Conservation (phyloP, 2,329 filamentous ascomycete species). For the Akanthomyces lecanii region DNA sequence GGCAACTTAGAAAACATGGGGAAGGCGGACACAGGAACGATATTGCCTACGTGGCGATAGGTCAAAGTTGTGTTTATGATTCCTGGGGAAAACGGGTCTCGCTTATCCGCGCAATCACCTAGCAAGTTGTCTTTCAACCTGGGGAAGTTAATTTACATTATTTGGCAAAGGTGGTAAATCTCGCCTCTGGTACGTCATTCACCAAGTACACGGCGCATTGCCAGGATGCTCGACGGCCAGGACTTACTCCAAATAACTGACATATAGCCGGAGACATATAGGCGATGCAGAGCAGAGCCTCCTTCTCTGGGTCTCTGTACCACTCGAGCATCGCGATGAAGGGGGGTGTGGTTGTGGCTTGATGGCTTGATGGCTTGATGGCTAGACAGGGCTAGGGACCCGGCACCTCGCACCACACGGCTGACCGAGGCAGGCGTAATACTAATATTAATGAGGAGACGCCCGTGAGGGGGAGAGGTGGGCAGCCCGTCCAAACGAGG, state of each 20-base stretch:
- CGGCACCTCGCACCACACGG: background rate
- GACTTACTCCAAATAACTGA: background rate
- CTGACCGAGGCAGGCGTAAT: slow-evolving; percentile 3
- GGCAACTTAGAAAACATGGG: background rate
- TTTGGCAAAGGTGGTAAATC: background rate
- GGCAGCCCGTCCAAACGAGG: background rate
- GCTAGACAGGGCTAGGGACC: background rate
- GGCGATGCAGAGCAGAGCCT: background rate
- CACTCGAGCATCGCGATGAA: background rate
- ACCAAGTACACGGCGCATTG: no score
- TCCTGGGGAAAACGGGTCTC: slow-evolving; percentile 14
- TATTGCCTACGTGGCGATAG: background rate
- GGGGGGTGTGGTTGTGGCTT: background rate
- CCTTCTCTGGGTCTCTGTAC: background rate
- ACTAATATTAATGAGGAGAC: background rate
- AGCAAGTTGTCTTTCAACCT: background rate
- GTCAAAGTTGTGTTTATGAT: background rate
- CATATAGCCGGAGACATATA: background rate
- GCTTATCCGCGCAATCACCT: slow-evolving; percentile 1
- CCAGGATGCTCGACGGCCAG: background rate
- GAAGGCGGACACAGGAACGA: background rate
- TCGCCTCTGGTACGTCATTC: no score
- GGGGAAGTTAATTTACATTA: background rate
- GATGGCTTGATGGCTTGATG: background rate
- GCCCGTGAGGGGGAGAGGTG: background rate